Evolutionary conservation across 1,139 yeast genomes (phyloP), one percentile per base, ranked within the genome.

Genomic region (Candida sp.): DNA sequence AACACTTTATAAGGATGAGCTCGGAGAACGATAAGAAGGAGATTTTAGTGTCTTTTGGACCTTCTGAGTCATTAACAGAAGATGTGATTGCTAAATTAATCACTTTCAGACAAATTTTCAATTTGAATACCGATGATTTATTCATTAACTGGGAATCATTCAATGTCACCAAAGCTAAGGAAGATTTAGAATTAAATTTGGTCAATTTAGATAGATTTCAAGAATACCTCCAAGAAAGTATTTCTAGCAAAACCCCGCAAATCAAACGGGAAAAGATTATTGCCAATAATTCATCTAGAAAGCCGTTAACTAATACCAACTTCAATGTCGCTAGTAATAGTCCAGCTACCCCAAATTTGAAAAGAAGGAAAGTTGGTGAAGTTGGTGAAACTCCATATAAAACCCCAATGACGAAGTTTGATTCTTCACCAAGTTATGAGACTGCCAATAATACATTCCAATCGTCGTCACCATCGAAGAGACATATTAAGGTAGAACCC

Each of bases 71-170:
- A 0, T 63, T 73, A 36, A 60, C 66, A 7, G 74, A 78, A 4
- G 78, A 69, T 3, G 66, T 79, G 4, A 48, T 73, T 6, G 58
- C 64, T 5, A 71, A 74, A 42, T 66, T 84, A 41, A 57, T 69
- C 33, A 65, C 74, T 19, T 54, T 84, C 25, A 66, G 74, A 55
- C 59, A 61, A 37, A 68, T 80, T 27, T 84, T 78, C 62, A 68
- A 78, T 27, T 55, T 81, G 22, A 61, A 77, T 2, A 75, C 77
- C 1, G 95, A 89, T 41, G 96, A 89, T 41, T 66, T 91, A 33
- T 84, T 75, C 54, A 75, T 86, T 49, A 85, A 87, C 57, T 91
- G 98, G 98, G 97, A 91, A 60, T 81, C 95, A 1, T 90, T 75
- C 57, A 84, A 84, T 42, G 77, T 87, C 47, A 80, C 83, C 41